Base-by-base conservation (phyloP, 2,329 filamentous ascomycete genomes). In the Hansfordia pulvinata region DNA sequence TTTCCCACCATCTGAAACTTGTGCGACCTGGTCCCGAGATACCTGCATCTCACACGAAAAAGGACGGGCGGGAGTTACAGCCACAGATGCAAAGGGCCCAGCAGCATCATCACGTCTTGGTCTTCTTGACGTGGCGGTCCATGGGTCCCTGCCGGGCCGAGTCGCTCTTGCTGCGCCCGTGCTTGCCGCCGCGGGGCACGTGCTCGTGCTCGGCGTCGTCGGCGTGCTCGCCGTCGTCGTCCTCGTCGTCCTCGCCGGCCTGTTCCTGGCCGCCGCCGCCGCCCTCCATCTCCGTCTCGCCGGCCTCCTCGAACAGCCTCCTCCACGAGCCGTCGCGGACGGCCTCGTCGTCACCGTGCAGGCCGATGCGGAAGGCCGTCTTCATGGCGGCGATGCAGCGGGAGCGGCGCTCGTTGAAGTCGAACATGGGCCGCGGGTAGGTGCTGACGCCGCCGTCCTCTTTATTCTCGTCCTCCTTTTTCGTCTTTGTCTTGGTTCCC, bases 351-450 rank as follows among this genome's bases (percentile, higher is more conserved):
- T 77, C 60, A 0, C 80, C 79, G 39, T 76, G 63, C 14, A 85
- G 41, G 0, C 69, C 69, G 2, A 77, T 60, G 6, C 57, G 44
- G 44, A 83, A 85, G 1, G 78, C 79, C 23, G 63, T 62, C 55
- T 83, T 84, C 67, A 84, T 73, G 0, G 66, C 69, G 20, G 64
- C 52, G 1, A 85, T 53, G 39, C 80, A 85, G 3, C 68, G 52
- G 6, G 63, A 57, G 27, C 76, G 62, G 37, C 73, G 55, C 44
- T 70, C 61, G 11, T 55, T 46, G 42, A 85, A 86, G 49, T 85
- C 77, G 44, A 86, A 81, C 67, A 85, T 84, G 2, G 77, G 76
- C 43, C 76, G 76, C 2, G 78, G 77, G 45, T 85, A 86, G 1
- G 62, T 52, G 1, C 57, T 60, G 14, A 59, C 52, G 4, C 59